These are phyloP conservation scores for Zea mays DNA, from an alignment of 176 grass and related monocot genomes.

Conservation along the genomic window DNA sequence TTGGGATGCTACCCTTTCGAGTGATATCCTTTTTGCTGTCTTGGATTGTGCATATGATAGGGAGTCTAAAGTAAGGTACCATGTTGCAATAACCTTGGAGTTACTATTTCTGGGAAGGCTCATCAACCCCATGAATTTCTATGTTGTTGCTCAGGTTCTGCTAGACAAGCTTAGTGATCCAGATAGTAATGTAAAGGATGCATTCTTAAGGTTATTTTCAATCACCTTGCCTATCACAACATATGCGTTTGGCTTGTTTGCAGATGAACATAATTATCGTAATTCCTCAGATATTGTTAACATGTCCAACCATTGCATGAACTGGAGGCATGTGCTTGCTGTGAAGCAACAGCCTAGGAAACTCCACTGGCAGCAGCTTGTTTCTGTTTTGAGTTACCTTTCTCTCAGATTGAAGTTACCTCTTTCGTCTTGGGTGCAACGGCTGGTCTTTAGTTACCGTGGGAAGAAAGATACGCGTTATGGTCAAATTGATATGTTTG, in stretches of 20 bases:
- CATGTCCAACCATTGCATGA: constrained; percentile 59
- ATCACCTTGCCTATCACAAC: constrained; percentile 69
- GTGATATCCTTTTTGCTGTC: constrained; percentile 63
- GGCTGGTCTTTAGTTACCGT: constrained; percentile 75
- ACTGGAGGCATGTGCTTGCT: constrained; percentile 75
- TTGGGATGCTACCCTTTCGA: constrained; percentile 54
- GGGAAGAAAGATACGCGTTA: constrained; percentile 68
- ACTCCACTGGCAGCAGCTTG: constrained; percentile 89
- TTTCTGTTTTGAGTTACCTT: constrained; percentile 91
- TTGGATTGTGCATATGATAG: constrained; percentile 88
- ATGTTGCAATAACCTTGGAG: constrained; percentile 83
- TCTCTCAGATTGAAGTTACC: constrained; percentile 88
- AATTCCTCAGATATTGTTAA: constrained; percentile 46
- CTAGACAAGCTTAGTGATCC: constrained; percentile 98
- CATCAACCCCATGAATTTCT: constrained; percentile 66
- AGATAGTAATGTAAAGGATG: constrained; percentile 67
- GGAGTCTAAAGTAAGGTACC: constrained; percentile 79
- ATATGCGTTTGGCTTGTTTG: constrained; percentile 76
- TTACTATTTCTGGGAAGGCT: constrained; percentile 65
- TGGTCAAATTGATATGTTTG: constrained; percentile 62
- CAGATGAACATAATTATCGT: constrained; percentile 37
- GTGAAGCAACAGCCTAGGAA: constrained; percentile 78
- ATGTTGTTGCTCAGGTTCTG: constrained; percentile 54
- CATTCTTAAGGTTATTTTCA: constrained; percentile 73
- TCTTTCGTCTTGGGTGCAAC: constrained; percentile 91